These are phyloP conservation scores for Colletotrichum siamense DNA, from an alignment of 2,329 filamentous ascomycete genomes.

Conservation along the genomic window DNA sequence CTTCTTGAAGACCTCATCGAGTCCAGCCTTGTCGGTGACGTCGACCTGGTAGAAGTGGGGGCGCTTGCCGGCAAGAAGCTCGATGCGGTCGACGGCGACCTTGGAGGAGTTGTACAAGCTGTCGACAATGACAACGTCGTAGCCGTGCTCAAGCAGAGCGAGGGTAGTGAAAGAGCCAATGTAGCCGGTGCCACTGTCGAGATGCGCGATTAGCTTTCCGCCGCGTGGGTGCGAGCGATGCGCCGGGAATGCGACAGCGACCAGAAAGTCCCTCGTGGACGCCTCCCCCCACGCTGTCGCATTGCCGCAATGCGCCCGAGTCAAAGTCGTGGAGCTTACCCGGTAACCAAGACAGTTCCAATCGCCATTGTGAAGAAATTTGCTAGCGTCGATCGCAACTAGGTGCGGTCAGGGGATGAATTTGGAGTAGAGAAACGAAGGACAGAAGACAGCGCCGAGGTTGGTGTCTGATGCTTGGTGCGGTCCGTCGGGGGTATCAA, in stretches of 20 bases:
- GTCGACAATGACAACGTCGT: constrained; percentile 96
- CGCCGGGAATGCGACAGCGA: constrained; percentile 1
- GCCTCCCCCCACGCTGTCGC: background rate
- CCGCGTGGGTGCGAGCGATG: background rate
- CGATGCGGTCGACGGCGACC: constrained; percentile 92
- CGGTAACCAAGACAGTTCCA: constrained; percentile 89
- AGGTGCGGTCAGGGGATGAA: background rate
- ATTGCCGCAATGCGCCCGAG: background rate
- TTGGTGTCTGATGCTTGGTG: background rate
- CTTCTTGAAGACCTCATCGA: constrained; percentile 87
- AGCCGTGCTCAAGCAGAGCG: constrained; percentile 89
- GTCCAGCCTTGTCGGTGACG: constrained; percentile 81
- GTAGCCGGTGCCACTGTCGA: constrained; percentile 89
- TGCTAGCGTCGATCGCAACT: constrained; percentile 7
- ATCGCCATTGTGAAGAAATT: constrained; percentile 66
- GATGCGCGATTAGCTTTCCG: constrained; percentile 3
- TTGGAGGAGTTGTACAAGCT: constrained; percentile 96
- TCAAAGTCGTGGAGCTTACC: constrained; percentile 62
- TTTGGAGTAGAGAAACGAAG: background rate
- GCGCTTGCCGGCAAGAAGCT: constrained; percentile 88
- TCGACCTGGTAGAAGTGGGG: constrained; percentile 86
- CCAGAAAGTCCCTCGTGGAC: background rate
- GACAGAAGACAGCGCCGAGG: background rate
- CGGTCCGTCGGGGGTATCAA: constrained; percentile 17
- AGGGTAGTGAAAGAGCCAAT: constrained; percentile 98